A percentile compares a stretch with the other conserved stretches of the same genome.
Conservation (phyloP, 2,329 filamentous ascomycete genomes). For the Talaromyces sp. region DNA sequence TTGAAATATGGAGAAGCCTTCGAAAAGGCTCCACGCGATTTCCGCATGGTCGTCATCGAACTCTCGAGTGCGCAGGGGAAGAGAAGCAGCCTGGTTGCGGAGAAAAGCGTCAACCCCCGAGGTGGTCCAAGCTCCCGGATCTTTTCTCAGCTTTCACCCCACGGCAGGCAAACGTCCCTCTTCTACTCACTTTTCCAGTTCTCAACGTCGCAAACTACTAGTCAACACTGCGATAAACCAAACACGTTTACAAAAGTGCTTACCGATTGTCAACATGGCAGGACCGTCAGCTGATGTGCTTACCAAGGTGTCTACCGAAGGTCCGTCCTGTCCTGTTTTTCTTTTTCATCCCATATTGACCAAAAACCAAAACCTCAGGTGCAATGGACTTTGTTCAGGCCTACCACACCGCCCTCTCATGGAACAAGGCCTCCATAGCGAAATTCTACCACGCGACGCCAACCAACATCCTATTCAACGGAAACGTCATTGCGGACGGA, state of each 20-base stretch:
- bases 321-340: slow-evolving; percentile 17
- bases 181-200: background rate
- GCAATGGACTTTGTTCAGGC: slow-evolving; percentile 66
- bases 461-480: slow-evolving; percentile 74
- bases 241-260: background rate
- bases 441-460: slow-evolving; percentile 62
- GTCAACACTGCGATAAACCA: background rate
- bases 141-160: background rate
- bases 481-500: slow-evolving; percentile 58
- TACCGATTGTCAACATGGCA: slow-evolving; percentile 19
- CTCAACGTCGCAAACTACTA: background rate
- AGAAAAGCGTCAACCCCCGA: slow-evolving; percentile 11
- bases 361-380: slow-evolving; percentile 41
- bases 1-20: slow-evolving; percentile 24
- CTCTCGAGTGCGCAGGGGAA: background rate
- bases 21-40: slow-evolving; percentile 21
- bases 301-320: slow-evolving; percentile 38
- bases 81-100: slow-evolving; percentile 4
- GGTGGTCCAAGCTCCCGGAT: slow-evolving; percentile 30
- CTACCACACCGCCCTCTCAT: slow-evolving; percentile 71
- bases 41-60: slow-evolving; percentile 8
- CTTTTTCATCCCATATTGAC: background rate
- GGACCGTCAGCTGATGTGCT: slow-evolving; percentile 28
- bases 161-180: background rate
- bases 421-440: slow-evolving; percentile 51